Evolutionary conservation across 73 alveolate species (phyloP).

Genomic region (Durusdinium trenchii): DNA sequence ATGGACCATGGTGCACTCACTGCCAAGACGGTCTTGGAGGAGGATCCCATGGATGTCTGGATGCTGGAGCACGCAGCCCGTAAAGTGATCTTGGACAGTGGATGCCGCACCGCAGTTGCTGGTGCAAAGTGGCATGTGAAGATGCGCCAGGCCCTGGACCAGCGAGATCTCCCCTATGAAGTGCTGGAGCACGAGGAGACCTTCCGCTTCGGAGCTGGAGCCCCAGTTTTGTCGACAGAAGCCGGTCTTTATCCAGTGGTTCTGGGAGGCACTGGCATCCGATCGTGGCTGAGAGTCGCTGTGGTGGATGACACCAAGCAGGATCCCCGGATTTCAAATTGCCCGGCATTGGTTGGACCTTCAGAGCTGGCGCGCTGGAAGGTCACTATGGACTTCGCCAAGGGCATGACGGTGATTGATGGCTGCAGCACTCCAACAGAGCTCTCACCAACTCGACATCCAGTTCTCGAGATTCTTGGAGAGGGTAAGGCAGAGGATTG

Average conservation of each 20-base stretch:
- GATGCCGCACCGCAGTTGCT: not conserved
- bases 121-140: not conserved
- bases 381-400: not conserved
- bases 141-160: not conserved
- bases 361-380: not conserved
- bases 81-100: not conserved
- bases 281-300: not conserved
- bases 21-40: too few relatives aligned
- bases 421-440: not conserved
- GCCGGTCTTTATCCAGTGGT: not conserved
- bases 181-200: not conserved
- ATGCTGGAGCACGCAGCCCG: not conserved
- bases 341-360: conserved; percentile 9
- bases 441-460: not conserved
- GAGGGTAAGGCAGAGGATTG: not conserved
- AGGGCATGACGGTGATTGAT: not conserved
- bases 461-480: not conserved
- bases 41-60: not conserved
- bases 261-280: not conserved
- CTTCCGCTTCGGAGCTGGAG: not conserved
- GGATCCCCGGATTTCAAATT: not conserved
- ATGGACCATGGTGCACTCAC: conserved; percentile 2
- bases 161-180: not conserved
- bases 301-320: not conserved
- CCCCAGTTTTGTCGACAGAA: not conserved